phyloP scores from a whole-genome alignment of 2,329 filamentous ascomycete genomes.

The Phialophora chinensis region DNA sequence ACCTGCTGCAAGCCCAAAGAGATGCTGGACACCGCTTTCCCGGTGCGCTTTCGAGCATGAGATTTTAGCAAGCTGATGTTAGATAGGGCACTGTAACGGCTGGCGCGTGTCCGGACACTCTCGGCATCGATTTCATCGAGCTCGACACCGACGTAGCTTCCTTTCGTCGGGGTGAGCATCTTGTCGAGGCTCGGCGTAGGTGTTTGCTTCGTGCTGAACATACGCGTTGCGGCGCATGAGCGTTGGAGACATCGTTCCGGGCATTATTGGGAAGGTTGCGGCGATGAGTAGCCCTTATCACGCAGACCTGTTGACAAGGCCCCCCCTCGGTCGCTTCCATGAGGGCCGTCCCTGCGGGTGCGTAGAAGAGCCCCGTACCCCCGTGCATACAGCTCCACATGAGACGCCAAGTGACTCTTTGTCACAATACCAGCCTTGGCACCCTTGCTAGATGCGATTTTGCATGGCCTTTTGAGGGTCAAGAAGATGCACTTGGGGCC shows the following conservation, averaged over 20 bases:
- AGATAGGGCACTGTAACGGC: slow-evolving; percentile 5
- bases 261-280: not conserved
- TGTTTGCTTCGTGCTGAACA: not conserved
- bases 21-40: not conserved
- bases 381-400: not conserved
- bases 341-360: not conserved
- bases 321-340: not conserved
- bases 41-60: not conserved
- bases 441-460: not conserved
- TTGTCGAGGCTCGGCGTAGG: not conserved
- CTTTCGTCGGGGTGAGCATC: slow-evolving; percentile 1
- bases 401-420: not conserved
- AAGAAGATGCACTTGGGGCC: not conserved
- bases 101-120: slow-evolving; percentile 1
- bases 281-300: not conserved
- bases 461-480: not conserved
- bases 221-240: not conserved
- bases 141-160: slow-evolving; percentile 15
- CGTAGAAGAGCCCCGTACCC: not conserved
- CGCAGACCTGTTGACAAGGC: not conserved
- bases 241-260: not conserved
- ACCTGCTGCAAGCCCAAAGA: not conserved
- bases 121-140: slow-evolving; percentile 11
- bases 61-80: slow-evolving; percentile 4
- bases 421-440: not conserved